Conservation (phyloP, 352 stramenopile species). For the Pythium folliculosum region DNA sequence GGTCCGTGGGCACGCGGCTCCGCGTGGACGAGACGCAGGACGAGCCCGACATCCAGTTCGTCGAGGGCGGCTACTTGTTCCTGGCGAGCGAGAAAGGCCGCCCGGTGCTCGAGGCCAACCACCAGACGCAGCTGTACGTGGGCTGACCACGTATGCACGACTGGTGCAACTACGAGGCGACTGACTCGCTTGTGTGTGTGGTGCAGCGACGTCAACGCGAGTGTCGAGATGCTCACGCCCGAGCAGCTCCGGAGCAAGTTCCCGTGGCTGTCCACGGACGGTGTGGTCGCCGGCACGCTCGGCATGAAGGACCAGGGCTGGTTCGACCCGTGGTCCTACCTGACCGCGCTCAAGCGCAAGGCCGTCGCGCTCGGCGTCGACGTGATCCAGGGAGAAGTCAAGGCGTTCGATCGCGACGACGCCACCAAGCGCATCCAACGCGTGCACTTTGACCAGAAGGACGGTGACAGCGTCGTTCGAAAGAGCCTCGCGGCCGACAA, state of each 20-base stretch:
- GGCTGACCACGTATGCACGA: neutral
- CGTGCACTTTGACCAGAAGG: constrained; percentile 47
- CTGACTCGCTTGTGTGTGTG: neutral
- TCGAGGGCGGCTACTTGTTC: constrained; percentile 84
- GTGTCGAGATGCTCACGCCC: constrained; percentile 56
- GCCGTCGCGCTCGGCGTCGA: constrained; percentile 70
- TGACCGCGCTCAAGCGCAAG: constrained; percentile 77
- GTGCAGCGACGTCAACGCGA: constrained; percentile 39
- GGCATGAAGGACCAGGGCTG: constrained; percentile 76
- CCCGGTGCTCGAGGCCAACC: constrained; percentile 61
- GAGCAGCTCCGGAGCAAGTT: constrained; percentile 61
- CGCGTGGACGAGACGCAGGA: constrained; percentile 54
- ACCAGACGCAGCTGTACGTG: constrained; percentile 43
- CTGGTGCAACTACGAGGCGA: neutral
- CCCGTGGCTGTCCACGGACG: constrained; percentile 75
- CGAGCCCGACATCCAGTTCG: constrained; percentile 71
- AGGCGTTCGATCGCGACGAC: constrained; percentile 55
- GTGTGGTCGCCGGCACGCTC: constrained; percentile 57
- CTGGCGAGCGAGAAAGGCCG: constrained; percentile 68
- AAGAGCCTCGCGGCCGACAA: constrained; percentile 43
- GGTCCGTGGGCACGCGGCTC: constrained; percentile 46
- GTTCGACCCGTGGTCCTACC: constrained; percentile 85
- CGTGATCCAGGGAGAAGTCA: constrained; percentile 71
- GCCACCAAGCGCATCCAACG: constrained; percentile 58
- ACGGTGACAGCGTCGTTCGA: constrained; percentile 32